Evolutionary conservation across 257 asterid species (phyloP), one percentile per base, ranked within the genome.

Genomic region (Solanum etuberosum): DNA sequence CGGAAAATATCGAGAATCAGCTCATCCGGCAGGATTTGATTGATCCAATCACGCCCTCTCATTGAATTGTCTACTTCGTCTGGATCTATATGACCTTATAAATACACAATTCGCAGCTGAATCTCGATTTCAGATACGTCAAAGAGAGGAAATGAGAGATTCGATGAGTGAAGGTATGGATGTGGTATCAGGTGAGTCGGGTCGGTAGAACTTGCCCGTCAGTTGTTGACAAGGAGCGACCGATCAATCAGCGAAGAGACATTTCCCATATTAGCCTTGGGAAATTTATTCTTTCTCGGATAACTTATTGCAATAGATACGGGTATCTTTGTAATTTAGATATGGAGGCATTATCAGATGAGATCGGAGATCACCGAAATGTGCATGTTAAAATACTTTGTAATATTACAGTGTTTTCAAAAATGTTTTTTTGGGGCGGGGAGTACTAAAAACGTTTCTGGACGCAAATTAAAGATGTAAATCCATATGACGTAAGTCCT

Each of bases 31-130:
- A 96, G 70, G 73, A 85, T 68, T 51, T 86, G 78, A 90, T 96
- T 94, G 61, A 96, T 92, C 88, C 89, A 90, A 92, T 94, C 99
- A 73, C 40, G 80, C 27, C 95, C 93, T 87, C 90, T 91, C 98
- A 94, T 93, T 86, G 68, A 32, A 83, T 63, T 21, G 7, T 59
- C 31, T 23, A 57, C 34, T 27, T 83, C 76, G 11, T 59, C 76
- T 6, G 77, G 21, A 84, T 61, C 59, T 63, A 38, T 35, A 18
- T 78, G 40, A 27, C 5, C 25, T 78, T 27, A 78, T 9, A 80
- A 80, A 80, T 46, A 31, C n/a, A 80, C 35, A 29, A 80, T 38
- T 76, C 34, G 9, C 57, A 76, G 57, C 34, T 38, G 83, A 25
- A 78, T 42, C 18, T 4, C 5, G 13, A 32, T 25, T 77, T 42